Conservation (phyloP, 129 eudicot species). For the Centaurea solstitialis region DNA sequence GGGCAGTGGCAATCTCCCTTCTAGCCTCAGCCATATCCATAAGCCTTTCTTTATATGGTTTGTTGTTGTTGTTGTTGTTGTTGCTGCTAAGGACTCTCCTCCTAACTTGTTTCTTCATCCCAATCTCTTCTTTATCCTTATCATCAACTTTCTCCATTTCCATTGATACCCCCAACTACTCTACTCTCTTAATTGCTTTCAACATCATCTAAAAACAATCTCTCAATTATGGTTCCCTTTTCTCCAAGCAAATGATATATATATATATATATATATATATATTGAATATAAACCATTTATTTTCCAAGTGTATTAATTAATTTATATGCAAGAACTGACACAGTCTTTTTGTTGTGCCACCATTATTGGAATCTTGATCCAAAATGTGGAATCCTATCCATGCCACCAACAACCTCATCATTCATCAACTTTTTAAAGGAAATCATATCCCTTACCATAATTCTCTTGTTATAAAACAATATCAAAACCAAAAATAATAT, state of each 20-base stretch:
- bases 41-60: conserved; percentile 77
- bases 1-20: conserved; percentile 83
- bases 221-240: conserved; percentile 22
- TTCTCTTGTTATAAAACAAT: conserved; percentile 1
- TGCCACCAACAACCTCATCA: conserved; percentile 14
- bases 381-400: not conserved
- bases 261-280: conserved; percentile 52
- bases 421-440: conserved; percentile 15
- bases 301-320: not conserved
- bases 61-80: conserved; percentile 55
- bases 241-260: not conserved
- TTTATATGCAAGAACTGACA: conserved; percentile 5
- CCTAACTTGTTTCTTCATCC: conserved; percentile 60
- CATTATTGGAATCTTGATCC: not conserved
- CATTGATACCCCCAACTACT: conserved; percentile 5
- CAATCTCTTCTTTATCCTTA: conserved; percentile 27
- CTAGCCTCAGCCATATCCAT: conserved; percentile 88
- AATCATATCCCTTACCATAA: conserved; percentile 5
- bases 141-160: conserved; percentile 42
- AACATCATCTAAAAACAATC: conserved; percentile 33
- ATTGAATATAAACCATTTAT: not conserved
- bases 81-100: conserved; percentile 49
- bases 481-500: not conserved
- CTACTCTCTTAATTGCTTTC: conserved; percentile 17
- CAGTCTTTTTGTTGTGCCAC: conserved; percentile 11